phyloP scores from a whole-genome alignment of 140 eudicot genomes.

The Cichorium intybus region DNA sequence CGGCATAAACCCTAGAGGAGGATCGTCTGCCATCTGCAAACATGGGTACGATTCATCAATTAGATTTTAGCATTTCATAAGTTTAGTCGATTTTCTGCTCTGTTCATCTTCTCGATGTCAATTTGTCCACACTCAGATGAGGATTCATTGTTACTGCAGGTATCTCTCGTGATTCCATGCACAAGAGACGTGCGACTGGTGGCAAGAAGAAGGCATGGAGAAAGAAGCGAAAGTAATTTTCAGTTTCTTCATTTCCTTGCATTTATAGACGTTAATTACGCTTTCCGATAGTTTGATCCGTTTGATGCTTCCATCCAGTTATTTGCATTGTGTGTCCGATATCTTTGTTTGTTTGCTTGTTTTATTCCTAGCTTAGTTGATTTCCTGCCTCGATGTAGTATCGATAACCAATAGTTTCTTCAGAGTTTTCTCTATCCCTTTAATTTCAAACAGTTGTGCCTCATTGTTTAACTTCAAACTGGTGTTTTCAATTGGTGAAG shows the following conservation, averaged over 20 bases:
- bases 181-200: slow-evolving; percentile 82
- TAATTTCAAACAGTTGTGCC: neutral
- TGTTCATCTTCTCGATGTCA: neutral
- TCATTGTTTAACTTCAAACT: no score
- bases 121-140: neutral
- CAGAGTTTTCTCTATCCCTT: no score
- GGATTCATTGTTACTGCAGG: slow-evolving; percentile 34
- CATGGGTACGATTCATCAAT: slow-evolving; percentile 29
- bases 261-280: neutral
- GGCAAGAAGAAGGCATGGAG: slow-evolving; percentile 93
- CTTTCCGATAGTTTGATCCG: neutral
- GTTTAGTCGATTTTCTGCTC: neutral
- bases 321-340: neutral
- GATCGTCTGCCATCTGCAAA: slow-evolving; percentile 14
- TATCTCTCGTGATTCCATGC: slow-evolving; percentile 81
- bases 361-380: no score
- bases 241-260: neutral
- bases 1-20: slow-evolving; percentile 25
- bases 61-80: neutral
- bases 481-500: neutral
- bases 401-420: neutral
- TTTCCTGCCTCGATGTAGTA: no score
- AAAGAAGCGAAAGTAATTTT: slow-evolving; percentile 77
- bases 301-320: neutral
- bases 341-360: neutral